A percentile compares a stretch with the other conserved stretches of the same genome.
phyloP scores from a whole-genome alignment of 169 alveolate species.

The Cryptosporidium andersoni region DNA sequence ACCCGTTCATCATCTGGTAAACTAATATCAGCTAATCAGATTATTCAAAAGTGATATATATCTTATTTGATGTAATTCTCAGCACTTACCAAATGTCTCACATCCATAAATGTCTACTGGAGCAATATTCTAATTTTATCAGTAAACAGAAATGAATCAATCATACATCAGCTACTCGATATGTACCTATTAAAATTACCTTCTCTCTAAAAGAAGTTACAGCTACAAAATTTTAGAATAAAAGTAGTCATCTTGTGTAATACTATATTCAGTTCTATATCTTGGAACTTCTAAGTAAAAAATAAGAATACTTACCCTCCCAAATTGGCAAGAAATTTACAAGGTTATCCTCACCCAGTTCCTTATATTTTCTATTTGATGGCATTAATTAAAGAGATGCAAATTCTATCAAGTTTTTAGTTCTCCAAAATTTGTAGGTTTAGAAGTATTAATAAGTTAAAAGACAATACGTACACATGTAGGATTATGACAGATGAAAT shows the following conservation, averaged over 20 bases:
- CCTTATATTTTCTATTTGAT: neutral
- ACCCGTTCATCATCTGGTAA: slow-evolving; percentile 61
- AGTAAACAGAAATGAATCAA: neutral
- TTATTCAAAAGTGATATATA: neutral
- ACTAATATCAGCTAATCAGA: slow-evolving; percentile 22
- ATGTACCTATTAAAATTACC: slow-evolving; percentile 8
- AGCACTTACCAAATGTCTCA: slow-evolving; percentile 56
- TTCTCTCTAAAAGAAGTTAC: slow-evolving; percentile 43
- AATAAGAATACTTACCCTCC: slow-evolving; percentile 22
- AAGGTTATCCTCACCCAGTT: neutral
- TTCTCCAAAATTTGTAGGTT: too few species aligned
- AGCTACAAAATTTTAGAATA: neutral
- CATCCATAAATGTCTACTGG: slow-evolving; percentile 62
- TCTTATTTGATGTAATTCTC: neutral
- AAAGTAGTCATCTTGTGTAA: neutral
- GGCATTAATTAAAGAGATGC: too few species aligned
- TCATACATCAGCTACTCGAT: neutral
- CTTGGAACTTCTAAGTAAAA: neutral
- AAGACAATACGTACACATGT: too few species aligned
- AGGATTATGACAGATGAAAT: too few species aligned
- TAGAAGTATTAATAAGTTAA: too few species aligned
- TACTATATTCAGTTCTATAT: too few species aligned
- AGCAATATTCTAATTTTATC: slow-evolving; percentile 16
- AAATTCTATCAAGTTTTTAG: too few species aligned
- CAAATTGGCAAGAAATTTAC: slow-evolving; percentile 36